Conservation (phyloP, 176 grass and related monocot species). For the Saccharum officinarum region DNA sequence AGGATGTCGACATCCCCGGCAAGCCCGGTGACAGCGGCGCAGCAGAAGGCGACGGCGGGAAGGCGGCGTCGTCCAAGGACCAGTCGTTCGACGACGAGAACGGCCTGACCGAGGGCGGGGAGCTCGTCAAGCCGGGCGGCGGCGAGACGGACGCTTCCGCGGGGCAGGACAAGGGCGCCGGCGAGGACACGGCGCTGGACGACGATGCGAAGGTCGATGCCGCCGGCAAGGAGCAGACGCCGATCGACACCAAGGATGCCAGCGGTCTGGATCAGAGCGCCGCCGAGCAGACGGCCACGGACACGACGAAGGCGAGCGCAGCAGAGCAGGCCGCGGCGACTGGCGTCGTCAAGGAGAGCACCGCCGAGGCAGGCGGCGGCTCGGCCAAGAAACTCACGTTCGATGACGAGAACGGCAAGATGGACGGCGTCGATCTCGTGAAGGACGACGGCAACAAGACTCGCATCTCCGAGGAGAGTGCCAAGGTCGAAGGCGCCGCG, state of each 20-base stretch:
- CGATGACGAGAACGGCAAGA: conserved; percentile 65
- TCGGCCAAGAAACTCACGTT: conserved; percentile 43
- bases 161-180: conserved; percentile 38
- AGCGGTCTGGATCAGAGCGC: background rate
- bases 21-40: background rate
- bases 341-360: background rate
- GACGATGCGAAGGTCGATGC: background rate
- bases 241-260: conserved; percentile 12
- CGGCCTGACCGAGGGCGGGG: conserved; percentile 66
- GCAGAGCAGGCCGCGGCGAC: background rate
- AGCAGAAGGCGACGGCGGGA: conserved; percentile 4
- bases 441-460: conserved; percentile 61
- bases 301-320: conserved; percentile 3
- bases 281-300: background rate
- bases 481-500: background rate
- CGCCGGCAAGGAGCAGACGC: background rate
- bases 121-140: conserved; percentile 56
- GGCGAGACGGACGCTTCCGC: conserved; percentile 40
- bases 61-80: conserved; percentile 20
- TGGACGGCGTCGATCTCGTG: conserved; percentile 71
- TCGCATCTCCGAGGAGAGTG: conserved; percentile 29
- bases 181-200: background rate
- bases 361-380: background rate
- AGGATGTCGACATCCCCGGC: background rate
- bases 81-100: conserved; percentile 76